Evolutionary conservation across 495 filamentous ascomycete species (phyloP).

Genomic region (Neurospora cerealis): DNA sequence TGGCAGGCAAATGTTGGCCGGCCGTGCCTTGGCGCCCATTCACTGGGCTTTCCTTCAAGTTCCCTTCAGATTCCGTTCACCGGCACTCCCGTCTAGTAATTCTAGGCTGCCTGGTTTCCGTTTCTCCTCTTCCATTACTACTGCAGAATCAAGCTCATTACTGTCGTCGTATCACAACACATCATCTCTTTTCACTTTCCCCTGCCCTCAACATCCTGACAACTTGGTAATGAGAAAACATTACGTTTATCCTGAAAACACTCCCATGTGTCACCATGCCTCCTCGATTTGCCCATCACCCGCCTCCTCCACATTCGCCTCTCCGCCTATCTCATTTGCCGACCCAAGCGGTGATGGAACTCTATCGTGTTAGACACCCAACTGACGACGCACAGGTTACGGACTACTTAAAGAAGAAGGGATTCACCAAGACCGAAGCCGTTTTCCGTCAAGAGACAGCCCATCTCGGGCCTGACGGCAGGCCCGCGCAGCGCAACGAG

Average conservation of each 20-base stretch:
- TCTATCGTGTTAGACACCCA: background rate
- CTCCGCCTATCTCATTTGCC: background rate
- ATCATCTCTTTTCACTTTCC: background rate
- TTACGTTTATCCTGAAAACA: background rate
- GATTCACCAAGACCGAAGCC: conserved; percentile 85
- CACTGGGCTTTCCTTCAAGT: background rate
- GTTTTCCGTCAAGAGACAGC: conserved; percentile 81
- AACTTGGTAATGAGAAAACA: background rate
- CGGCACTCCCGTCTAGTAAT: background rate
- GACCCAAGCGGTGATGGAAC: background rate
- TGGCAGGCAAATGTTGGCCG: background rate
- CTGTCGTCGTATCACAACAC: background rate
- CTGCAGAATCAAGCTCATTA: background rate
- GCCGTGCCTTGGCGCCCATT: background rate
- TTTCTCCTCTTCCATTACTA: background rate
- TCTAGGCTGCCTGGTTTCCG: background rate
- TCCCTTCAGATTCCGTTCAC: background rate
- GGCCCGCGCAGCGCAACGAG: conserved; percentile 52
- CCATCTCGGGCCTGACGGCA: conserved; percentile 64
- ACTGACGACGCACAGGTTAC: conserved; percentile 54
- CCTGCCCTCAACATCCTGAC: background rate
- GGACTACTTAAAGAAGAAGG: conserved; percentile 93
- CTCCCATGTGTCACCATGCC: background rate
- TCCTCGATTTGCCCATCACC: background rate
- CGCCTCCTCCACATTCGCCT: background rate